Conservation (phyloP, 163 green algal genomes). For the Prototheca wickerhamii region DNA sequence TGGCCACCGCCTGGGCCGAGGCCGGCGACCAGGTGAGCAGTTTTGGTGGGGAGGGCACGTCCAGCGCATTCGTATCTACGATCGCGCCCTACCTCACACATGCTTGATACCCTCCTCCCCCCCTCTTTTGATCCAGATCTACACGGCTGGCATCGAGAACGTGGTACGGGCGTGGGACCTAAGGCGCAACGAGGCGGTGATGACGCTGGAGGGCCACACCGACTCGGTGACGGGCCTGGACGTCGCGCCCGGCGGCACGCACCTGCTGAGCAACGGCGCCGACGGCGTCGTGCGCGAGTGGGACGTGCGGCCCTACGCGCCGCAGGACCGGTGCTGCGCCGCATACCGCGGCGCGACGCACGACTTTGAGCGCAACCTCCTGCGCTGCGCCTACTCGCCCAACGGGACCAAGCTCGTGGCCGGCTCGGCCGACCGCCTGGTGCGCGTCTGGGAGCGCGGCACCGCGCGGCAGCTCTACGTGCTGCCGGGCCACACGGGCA, state of each 20-base stretch:
- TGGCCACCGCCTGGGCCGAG: conserved; percentile 65
- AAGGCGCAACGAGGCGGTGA: conserved; percentile 46
- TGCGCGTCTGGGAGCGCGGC: conserved; percentile 67
- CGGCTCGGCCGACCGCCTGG: conserved; percentile 78
- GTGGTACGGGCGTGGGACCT: conserved; percentile 85
- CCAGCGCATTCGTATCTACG: conserved; percentile 62
- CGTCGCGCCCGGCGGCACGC: conserved; percentile 63
- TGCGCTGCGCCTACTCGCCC: conserved; percentile 84
- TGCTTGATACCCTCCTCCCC: background rate
- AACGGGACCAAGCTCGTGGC: conserved; percentile 68
- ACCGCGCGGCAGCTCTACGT: conserved; percentile 70
- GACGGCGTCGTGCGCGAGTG: conserved; percentile 92
- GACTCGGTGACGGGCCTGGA: conserved; percentile 47
- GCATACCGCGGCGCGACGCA: too few relatives aligned
- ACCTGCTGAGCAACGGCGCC: conserved; percentile 85
- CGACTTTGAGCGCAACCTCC: conserved; percentile 88
- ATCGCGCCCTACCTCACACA: background rate
- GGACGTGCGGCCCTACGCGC: conserved; percentile 85
- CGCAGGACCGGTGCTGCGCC: conserved; percentile 67
- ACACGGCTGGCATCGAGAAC: conserved; percentile 84
- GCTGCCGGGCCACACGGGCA: conserved; percentile 86
- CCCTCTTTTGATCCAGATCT: conserved; percentile 48
- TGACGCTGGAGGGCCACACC: conserved; percentile 60
- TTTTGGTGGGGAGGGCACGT: conserved; percentile 72
- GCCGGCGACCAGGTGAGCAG: conserved; percentile 76